These are phyloP conservation scores for Bipolaris zeicola DNA, from an alignment of 2,329 filamentous ascomycete genomes.

Conservation along the genomic window DNA sequence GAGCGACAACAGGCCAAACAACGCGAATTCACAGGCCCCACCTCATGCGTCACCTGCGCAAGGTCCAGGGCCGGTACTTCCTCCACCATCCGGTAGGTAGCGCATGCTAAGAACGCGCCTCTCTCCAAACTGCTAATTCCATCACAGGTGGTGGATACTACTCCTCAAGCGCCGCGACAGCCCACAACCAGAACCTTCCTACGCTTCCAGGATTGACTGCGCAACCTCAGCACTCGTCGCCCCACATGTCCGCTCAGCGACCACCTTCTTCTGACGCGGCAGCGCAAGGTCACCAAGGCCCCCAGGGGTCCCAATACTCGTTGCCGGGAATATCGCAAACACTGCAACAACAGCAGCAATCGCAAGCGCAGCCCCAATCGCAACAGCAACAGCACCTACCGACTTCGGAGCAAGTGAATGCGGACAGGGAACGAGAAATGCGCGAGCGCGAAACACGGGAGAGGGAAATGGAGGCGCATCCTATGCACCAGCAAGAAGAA, in stretches of 20 bases:
- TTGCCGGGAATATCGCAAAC: slow-evolving; percentile 54
- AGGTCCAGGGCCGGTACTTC: slow-evolving; percentile 46
- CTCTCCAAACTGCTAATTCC: slow-evolving; percentile 22
- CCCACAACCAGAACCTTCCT: slow-evolving; percentile 52
- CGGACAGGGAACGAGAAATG: slow-evolving; percentile 55
- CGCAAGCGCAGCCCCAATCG: slow-evolving; percentile 31
- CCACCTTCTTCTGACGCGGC: slow-evolving; percentile 46
- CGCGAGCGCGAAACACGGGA: slow-evolving; percentile 52
- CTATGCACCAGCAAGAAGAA: slow-evolving; percentile 59
- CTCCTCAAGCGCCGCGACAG: slow-evolving; percentile 44
- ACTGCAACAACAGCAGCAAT: slow-evolving; percentile 23
- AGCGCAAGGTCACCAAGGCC: slow-evolving; percentile 41
- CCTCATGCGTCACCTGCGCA: slow-evolving; percentile 46
- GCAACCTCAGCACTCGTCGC: slow-evolving; percentile 52
- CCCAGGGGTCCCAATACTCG: slow-evolving; percentile 50
- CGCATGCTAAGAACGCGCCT: slow-evolving; percentile 13
- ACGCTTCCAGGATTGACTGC: slow-evolving; percentile 52
- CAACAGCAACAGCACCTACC: slow-evolving; percentile 42
- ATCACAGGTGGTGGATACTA: slow-evolving; percentile 47
- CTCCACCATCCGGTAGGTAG: slow-evolving; percentile 48
- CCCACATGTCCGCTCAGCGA: slow-evolving; percentile 44
- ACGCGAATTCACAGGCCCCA: slow-evolving; percentile 39
- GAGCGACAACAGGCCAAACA: slow-evolving; percentile 35
- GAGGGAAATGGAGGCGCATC: slow-evolving; percentile 60
- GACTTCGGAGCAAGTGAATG: slow-evolving; percentile 40